Conservation (phyloP, 208 protist genomes). For the Vickermania spadyakhi region DNA sequence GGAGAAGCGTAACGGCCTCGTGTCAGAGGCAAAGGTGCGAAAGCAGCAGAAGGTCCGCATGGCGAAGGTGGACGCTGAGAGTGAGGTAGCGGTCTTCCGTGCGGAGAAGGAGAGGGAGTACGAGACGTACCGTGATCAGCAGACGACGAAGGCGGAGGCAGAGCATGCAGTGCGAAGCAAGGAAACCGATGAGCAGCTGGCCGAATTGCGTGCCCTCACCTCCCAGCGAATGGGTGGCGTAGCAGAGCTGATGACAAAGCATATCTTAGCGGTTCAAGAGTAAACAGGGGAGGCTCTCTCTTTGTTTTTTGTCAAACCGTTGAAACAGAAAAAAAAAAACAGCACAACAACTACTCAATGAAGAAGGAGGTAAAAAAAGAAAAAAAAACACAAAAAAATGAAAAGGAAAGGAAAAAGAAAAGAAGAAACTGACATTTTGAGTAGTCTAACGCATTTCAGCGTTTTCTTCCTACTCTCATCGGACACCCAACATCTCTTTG, state of each 20-base stretch:
- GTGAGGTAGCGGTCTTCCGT: slow-evolving; percentile 65
- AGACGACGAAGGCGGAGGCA: slow-evolving; percentile 33
- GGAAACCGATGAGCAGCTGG: slow-evolving; percentile 53
- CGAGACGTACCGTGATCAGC: slow-evolving; percentile 46
- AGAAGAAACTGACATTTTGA: not conserved
- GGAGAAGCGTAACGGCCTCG: slow-evolving; percentile 74
- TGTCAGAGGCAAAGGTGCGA: slow-evolving; percentile 66
- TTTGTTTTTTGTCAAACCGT: not conserved
- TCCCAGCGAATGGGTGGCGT: slow-evolving; percentile 55
- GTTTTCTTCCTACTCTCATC: no score
- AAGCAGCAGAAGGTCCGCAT: slow-evolving; percentile 81
- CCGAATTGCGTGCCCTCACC: slow-evolving; percentile 46
- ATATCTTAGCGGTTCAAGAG: slow-evolving; percentile 42
- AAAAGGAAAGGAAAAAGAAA: not conserved
- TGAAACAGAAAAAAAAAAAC: slow-evolving; percentile 6
- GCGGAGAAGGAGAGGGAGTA: slow-evolving; percentile 63
- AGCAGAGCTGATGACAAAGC: slow-evolving; percentile 37
- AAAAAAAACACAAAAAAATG: slow-evolving; percentile 2
- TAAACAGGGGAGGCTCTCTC: not conserved
- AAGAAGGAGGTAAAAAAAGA: not conserved
- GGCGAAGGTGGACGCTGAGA: slow-evolving; percentile 77
- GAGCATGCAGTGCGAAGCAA: slow-evolving; percentile 51
- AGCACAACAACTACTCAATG: not conserved
- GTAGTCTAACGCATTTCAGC: no score
- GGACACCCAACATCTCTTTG: no score